Base-by-base conservation (phyloP, 257 asterid genomes). In the Gentiana macrophylla region DNA sequence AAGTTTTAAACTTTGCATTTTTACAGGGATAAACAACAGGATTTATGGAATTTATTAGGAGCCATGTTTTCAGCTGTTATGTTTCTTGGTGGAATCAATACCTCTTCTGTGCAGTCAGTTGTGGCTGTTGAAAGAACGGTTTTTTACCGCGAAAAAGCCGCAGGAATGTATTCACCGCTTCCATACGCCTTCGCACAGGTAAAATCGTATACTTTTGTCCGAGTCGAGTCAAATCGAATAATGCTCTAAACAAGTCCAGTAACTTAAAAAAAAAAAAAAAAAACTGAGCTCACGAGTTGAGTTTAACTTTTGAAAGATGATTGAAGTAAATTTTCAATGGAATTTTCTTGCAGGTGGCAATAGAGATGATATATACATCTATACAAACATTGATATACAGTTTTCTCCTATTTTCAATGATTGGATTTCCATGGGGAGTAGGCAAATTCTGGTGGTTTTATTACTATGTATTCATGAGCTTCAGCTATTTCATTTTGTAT, bases 331-430 rank as follows among this genome's bases (percentile, higher is more conserved):
- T 41, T 41, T 41, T 41, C 8, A 41, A 5, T 12, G n/a, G 13
- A 35, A 2, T 34, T 11, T 6, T 8, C 52, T 46, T n/a, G 55
- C 82, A 86, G 94, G 83, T 84, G 72, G 85, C 79, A 2, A 82
- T 84, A 37, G 96, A 86, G 80, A 67, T 70, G 1, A 72, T 78
- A 37, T 86, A 86, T 53, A 62, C 82, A 4, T 57, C 74, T 1
- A 52, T 84, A 57, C 96, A 84, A 51, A 87, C 92, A 0, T 73
- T 87, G 13, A 3, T 87, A 33, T 87, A 87, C 66, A 82, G 87
- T 69, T 74, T 87, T 10, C 34, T 87, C 64, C 86, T 87, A n/a
- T 87, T 80, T 80, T 52, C 86, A 1, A 87, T 87, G 96, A 84
- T 84, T 32, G 96, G 96, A 38, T 87, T 87, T 74, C 71, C 77